Percentiles rank a stretch among this genome's conserved stretches.
phyloP scores from a whole-genome alignment of 2,329 filamentous ascomycete genomes.

The Cladorrhinum sp. region DNA sequence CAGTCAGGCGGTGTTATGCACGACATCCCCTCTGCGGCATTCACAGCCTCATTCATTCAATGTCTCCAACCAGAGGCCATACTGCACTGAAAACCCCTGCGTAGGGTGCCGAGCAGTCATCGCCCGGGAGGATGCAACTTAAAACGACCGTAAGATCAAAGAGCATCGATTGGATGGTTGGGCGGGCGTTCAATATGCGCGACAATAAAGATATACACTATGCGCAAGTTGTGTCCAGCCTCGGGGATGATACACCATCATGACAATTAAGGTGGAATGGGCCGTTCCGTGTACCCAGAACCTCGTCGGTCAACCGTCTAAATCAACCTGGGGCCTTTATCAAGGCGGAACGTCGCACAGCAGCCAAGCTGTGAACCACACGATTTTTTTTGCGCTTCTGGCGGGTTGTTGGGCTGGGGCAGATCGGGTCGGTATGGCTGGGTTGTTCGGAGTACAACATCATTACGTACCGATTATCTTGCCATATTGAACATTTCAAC shows the following conservation, averaged over 20 bases:
- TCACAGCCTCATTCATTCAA: neutral
- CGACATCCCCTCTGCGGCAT: neutral
- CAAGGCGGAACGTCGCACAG: neutral
- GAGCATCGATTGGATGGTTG: neutral
- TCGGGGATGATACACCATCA: too few relatives aligned
- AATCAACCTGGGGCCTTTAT: neutral
- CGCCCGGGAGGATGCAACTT: neutral
- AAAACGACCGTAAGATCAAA: neutral
- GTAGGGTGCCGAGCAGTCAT: neutral
- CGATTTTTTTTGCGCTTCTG: neutral
- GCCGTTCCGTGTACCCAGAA: too few relatives aligned
- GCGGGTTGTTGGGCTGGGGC: too few relatives aligned
- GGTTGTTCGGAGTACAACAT: neutral
- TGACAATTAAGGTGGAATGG: too few relatives aligned
- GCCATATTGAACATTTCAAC: neutral
- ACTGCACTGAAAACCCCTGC: neutral
- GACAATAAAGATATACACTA: neutral
- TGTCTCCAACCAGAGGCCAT: neutral
- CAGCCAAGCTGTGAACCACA: neutral
- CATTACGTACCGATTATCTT: neutral
- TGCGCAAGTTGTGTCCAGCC: too few relatives aligned
- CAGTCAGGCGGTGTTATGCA: constrained; percentile 6
- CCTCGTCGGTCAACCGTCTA: neutral
- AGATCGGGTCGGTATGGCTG: neutral
- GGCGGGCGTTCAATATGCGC: neutral